Base-by-base conservation (phyloP, 106 monocot genomes). In the Allium cepa region DNA sequence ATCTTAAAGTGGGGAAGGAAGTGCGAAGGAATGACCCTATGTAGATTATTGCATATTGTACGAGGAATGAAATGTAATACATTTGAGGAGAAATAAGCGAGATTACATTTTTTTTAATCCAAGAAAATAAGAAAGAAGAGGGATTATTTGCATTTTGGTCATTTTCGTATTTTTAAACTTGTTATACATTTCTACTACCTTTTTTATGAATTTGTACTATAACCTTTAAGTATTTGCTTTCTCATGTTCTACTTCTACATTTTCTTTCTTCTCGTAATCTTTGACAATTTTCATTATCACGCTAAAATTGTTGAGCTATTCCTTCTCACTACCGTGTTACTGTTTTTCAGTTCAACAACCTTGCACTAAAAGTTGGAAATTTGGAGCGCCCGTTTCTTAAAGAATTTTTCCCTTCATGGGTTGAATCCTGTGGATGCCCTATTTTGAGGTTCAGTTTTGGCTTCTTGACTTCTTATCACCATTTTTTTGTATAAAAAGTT, bases 351-450 rank as follows among this genome's bases (percentile, higher is more conserved):
- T 99, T 99, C 75, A 87, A 85, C 71, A 93, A 93, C 75, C 71
- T 90, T 63, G 93, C 90, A 15, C 90, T 93, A 71, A 99, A 90
- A 72, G 68, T 99, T 63, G 93, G 99, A 56, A 99, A 99, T 78
- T 68, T 99, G 46, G 99, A 99, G 57, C 84, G 99, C 13, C 93
- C 99, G 10, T 99, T 93, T 72, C 78, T 99, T 10, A 99, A 93
- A 71, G 99, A 99, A 46, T 99, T 99, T 71, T 99, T 99, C 62
- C 99, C 90, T 66, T 80, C 90, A 47, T 99, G 99, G 99, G 84
- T 99, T 47, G 99, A 84, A 77, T 93, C 90, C 36, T 83, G 73
- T 78, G 99, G 93, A 67, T 90, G 99, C 46, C 99, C 99, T 49
- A 49, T 93, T 64, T 69, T 99, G 75, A 84, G 93, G 99, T 99